These are phyloP conservation scores for Colletotrichum viniferum DNA, from an alignment of 2,329 filamentous ascomycete genomes.

Conservation along the genomic window DNA sequence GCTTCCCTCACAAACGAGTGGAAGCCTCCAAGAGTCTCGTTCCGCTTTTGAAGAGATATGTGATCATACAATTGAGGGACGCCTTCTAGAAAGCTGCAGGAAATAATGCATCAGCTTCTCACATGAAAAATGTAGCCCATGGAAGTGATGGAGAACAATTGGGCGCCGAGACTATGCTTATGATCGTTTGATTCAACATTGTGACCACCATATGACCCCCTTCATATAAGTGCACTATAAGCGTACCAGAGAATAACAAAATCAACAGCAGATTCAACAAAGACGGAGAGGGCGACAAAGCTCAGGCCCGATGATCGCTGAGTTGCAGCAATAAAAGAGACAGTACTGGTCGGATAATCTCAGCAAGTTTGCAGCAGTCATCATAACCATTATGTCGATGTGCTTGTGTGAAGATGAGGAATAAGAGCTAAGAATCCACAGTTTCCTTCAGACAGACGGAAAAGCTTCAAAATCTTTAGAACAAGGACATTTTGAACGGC, in stretches of 20 bases:
- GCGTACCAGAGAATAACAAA: background rate
- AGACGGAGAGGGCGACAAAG: background rate
- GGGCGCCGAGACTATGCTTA: too few species aligned
- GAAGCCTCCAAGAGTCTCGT: too few species aligned
- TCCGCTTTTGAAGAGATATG: too few species aligned
- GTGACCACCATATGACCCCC: too few species aligned
- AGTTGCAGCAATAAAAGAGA: background rate
- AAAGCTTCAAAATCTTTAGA: background rate
- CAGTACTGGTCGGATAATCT: accelerated
- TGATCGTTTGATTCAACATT: too few species aligned
- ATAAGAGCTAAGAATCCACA: background rate
- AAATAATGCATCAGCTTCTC: too few species aligned
- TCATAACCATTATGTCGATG: background rate
- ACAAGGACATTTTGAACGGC: background rate
- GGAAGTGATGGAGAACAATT: too few species aligned
- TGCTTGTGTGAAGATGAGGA: background rate
- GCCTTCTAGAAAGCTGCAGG: too few species aligned
- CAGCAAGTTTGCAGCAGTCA: background rate
- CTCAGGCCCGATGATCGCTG: background rate
- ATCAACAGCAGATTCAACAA: background rate
- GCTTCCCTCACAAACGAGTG: too few species aligned
- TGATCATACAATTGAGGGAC: accelerated
- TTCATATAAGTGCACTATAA: background rate
- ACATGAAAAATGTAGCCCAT: too few species aligned
- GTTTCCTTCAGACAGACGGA: background rate